A percentile compares a stretch with the other conserved stretches of the same genome.
phyloP scores from a whole-genome alignment of 768 basidiomycete genomes.

The Cystoderma amianthinum region DNA sequence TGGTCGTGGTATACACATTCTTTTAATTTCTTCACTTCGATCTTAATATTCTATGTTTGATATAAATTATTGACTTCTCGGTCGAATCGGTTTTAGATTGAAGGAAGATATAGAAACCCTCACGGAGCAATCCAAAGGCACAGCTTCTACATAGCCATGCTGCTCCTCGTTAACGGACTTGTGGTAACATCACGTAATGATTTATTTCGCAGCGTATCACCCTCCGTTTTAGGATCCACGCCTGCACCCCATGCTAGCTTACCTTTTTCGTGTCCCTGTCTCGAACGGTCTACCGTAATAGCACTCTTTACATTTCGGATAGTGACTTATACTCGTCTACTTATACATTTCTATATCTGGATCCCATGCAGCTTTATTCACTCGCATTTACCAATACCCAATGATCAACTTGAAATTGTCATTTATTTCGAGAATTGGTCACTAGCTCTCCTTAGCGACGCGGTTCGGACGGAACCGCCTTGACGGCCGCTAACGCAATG shows the following conservation, averaged over 20 bases:
- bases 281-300: conserved; percentile 1
- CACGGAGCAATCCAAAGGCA: conserved; percentile 26
- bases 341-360: not conserved
- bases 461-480: too few species aligned
- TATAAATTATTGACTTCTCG: conserved; percentile 29
- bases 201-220: not conserved
- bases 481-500: too few species aligned
- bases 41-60: conserved; percentile 12
- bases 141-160: not conserved
- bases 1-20: conserved; percentile 50
- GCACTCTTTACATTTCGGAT: not conserved
- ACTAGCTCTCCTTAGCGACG: too few species aligned
- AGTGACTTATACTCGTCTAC: too few species aligned
- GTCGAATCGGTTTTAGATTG: conserved; percentile 39
- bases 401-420: not conserved
- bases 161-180: not conserved
- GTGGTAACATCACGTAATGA: not conserved
- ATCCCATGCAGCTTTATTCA: not conserved
- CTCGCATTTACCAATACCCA: conserved; percentile 1
- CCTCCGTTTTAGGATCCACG: not conserved
- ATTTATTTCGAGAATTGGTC: too few species aligned
- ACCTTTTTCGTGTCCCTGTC: not conserved
- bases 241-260: not conserved
- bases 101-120: conserved; percentile 57
- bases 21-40: conserved; percentile 25